phyloP scores from a whole-genome alignment of 208 protist species.

The Lotmaria passim region DNA sequence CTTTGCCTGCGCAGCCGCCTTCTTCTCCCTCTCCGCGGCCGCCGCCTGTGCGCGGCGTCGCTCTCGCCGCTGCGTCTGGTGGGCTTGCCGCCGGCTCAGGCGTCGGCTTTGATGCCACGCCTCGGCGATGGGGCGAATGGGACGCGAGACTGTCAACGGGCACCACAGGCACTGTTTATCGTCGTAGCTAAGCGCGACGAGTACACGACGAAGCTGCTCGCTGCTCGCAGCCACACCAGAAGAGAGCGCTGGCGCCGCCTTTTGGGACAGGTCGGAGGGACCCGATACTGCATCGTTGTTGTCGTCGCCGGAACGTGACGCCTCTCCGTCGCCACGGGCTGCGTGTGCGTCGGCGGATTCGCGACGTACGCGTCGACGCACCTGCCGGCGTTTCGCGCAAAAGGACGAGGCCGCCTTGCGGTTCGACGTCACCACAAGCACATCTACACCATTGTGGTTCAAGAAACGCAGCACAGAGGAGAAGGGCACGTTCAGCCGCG shows the following conservation, averaged over 20 bases:
- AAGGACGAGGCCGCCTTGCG: slow-evolving; percentile 49
- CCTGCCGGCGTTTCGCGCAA: slow-evolving; percentile 37
- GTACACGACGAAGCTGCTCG: slow-evolving; percentile 30
- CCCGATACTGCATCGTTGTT: no score
- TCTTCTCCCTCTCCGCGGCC: slow-evolving; percentile 11
- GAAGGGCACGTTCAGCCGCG: slow-evolving; percentile 23
- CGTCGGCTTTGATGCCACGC: slow-evolving; percentile 22
- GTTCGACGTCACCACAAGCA: slow-evolving; percentile 44
- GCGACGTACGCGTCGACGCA: slow-evolving; percentile 14
- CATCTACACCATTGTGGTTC: slow-evolving; percentile 52
- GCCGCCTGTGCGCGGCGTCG: slow-evolving; percentile 11
- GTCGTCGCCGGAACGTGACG: no score
- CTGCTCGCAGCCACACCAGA: no score
- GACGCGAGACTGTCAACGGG: slow-evolving; percentile 40
- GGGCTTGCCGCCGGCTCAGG: neutral
- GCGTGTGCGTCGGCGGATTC: neutral
- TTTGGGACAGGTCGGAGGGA: no score
- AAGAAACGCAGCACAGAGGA: slow-evolving; percentile 46
- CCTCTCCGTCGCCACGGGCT: no score
- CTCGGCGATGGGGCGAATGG: slow-evolving; percentile 36
- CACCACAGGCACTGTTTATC: slow-evolving; percentile 44
- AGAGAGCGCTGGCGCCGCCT: no score
- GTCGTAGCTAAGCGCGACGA: slow-evolving; percentile 65
- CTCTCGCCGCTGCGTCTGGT: slow-evolving; percentile 6
- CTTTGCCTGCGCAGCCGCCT: slow-evolving; percentile 21